These are phyloP conservation scores for Podospora comata DNA, from an alignment of 495 filamentous ascomycete species.

Conservation along the genomic window DNA sequence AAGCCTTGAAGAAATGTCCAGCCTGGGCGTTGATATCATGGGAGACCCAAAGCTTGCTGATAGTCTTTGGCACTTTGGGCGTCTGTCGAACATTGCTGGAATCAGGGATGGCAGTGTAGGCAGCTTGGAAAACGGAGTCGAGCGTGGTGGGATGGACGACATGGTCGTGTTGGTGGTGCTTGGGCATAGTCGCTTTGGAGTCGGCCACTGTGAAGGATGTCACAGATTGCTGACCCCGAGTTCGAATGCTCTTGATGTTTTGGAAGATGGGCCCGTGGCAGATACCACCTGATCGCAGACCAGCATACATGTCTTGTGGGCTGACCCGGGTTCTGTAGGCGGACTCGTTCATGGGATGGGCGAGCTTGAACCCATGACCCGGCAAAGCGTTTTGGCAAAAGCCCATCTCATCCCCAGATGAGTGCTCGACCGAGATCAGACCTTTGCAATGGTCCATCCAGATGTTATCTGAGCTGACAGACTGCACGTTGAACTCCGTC, in stretches of 20 bases:
- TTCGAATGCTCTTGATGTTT: constrained; percentile 32
- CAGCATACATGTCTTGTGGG: constrained; percentile 30
- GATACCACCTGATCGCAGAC: constrained; percentile 31
- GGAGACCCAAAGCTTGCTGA: constrained; percentile 29
- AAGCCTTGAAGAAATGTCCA: constrained; percentile 25
- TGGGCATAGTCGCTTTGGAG: constrained; percentile 41
- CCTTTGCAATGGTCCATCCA: constrained; percentile 37
- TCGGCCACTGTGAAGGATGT: constrained; percentile 38
- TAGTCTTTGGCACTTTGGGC: constrained; percentile 27
- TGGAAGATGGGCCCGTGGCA: constrained; percentile 39
- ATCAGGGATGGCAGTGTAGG: constrained; percentile 26
- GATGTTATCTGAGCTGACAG: constrained; percentile 42
- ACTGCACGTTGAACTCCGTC: constrained; percentile 40
- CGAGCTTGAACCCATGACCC: constrained; percentile 3
- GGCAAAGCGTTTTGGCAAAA: not conserved
- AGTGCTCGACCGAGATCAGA: constrained; percentile 29
- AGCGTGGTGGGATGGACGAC: constrained; percentile 51
- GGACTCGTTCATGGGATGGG: constrained; percentile 12
- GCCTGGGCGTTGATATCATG: constrained; percentile 17
- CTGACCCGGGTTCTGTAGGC: constrained; percentile 25
- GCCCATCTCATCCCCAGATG: constrained; percentile 14
- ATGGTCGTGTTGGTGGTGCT: constrained; percentile 38
- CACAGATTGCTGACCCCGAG: constrained; percentile 25
- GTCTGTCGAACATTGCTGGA: constrained; percentile 16
- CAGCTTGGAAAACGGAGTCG: constrained; percentile 41